Base-by-base conservation (phyloP, 2,329 filamentous ascomycete species). In the Beauveria sp. region DNA sequence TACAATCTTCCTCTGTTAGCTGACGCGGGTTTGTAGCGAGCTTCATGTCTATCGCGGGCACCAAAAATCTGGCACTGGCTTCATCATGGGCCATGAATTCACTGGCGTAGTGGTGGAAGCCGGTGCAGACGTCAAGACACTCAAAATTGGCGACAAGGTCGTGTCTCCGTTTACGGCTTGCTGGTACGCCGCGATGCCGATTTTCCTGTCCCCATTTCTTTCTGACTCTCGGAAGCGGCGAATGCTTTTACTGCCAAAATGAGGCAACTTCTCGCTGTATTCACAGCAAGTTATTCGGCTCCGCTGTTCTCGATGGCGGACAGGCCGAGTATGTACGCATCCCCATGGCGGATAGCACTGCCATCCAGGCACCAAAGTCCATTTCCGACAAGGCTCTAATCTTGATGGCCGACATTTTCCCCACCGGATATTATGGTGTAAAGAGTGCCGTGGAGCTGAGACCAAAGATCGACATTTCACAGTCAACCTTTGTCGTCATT, bases 341-440 rank as follows among this genome's bases (percentile, higher is more conserved):
- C 16, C 92, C 92, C 0, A 77, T 88, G 59, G 92, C 92, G 12
- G 91, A 96, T 69, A 85, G 85, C 41, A 96, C 91, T 1, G 84
- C 88, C n/a, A 82, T 92, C 69, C 88, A 87, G 68, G 87, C 91
- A 0, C 73, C 83, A 2, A 84, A 81, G 9, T 68, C 66, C n/a
- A 88, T 96, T 62, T 84, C 87, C 22, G 87, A 93, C 66, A 83
- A 89, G 65, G 85, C 85, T 41, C 79, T 96, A 54, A 85, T 96
- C 7, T 81, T 96, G 28, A 96, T 96, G 92, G 91, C 90, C 18
- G 92, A 96, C 70, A 96, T 96, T 68, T 96, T 94, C 73, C 92
- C 92, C 1, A 91, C 87, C 0, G 90, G 92, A 8, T 96, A 85
- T 75, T 96, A 92, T 67, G 92, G 90, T 7, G 90, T 90, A 5